Evolutionary conservation across 148 eudicot genomes (phyloP).

Genomic region (Silene conica): DNA sequence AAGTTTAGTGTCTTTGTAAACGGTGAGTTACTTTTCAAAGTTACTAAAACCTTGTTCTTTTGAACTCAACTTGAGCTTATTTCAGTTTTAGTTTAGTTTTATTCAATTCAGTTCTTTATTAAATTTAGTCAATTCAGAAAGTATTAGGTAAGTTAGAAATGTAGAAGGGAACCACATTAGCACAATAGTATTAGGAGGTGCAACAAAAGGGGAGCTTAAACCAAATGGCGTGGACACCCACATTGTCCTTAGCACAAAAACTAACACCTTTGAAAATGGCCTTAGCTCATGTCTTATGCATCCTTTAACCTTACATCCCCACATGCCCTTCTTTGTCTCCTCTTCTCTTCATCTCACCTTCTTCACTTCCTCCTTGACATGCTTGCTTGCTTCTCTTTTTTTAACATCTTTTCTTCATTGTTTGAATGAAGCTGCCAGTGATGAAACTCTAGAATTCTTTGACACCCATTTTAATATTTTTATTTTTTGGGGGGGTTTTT

Average conservation of each 20-base stretch:
- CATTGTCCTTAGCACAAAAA: slow-evolving; percentile 31
- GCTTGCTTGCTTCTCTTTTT: slow-evolving; percentile 30
- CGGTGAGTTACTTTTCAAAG: too few relatives aligned
- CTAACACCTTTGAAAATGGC: slow-evolving; percentile 27
- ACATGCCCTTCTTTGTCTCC: slow-evolving; percentile 28
- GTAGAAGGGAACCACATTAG: too few relatives aligned
- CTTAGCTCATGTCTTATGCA: slow-evolving; percentile 36
- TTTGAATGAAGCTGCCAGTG: slow-evolving; percentile 16
- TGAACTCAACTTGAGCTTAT: too few relatives aligned
- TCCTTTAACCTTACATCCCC: slow-evolving; percentile 20
- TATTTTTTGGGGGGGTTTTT: slow-evolving; percentile 18
- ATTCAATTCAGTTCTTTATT: too few relatives aligned
- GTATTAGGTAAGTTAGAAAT: too few relatives aligned
- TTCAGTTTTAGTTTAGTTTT: too few relatives aligned
- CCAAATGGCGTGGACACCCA: slow-evolving; percentile 42
- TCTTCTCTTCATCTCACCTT: neutral
- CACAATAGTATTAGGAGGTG: slow-evolving; percentile 36
- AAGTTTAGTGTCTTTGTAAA: too few relatives aligned
- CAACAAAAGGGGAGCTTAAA: slow-evolving; percentile 30
- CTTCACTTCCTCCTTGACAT: slow-evolving; percentile 24
- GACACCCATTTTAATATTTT: slow-evolving; percentile 12
- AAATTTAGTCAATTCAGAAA: too few relatives aligned
- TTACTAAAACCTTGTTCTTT: too few relatives aligned
- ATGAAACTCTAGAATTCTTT: slow-evolving; percentile 27
- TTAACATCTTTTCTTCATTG: slow-evolving; percentile 25